Evolutionary conservation across 495 filamentous ascomycete species (phyloP).

Genomic region (Penicillium taxi): DNA sequence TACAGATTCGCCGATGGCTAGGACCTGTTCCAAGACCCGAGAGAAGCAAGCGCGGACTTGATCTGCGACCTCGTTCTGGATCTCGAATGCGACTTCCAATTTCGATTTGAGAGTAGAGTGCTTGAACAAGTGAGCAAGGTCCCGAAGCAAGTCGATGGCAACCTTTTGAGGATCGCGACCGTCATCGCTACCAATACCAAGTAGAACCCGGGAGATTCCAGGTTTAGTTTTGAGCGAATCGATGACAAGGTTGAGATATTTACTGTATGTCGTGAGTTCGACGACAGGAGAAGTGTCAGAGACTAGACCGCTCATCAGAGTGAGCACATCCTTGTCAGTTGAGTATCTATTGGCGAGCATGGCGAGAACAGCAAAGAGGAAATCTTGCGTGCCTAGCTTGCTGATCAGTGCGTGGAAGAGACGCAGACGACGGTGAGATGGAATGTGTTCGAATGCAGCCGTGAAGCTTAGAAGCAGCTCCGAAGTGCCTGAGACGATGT

Average conservation of each 20-base stretch:
- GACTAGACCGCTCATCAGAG: constrained; percentile 35
- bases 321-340: constrained; percentile 36
- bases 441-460: constrained; percentile 90
- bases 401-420: constrained; percentile 71
- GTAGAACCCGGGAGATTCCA: constrained; percentile 56
- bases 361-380: constrained; percentile 43
- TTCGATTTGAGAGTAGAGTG: constrained; percentile 38
- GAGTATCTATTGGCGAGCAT: constrained; percentile 43
- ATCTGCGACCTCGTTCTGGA: constrained; percentile 40
- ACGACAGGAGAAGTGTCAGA: constrained; percentile 52
- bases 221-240: constrained; percentile 69
- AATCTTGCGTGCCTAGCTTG: constrained; percentile 76
- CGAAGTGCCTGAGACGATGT: constrained; percentile 67
- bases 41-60: constrained; percentile 62
- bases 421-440: constrained; percentile 67
- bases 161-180: constrained; percentile 52
- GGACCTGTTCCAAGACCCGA: constrained; percentile 56
- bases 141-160: constrained; percentile 52
- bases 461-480: constrained; percentile 88
- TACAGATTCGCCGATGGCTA: constrained; percentile 52
- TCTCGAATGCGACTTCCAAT: constrained; percentile 31
- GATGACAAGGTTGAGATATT: constrained; percentile 60
- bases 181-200: constrained; percentile 56
- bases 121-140: constrained; percentile 37
- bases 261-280: constrained; percentile 60